Evolutionary conservation across 1,284 basidiomycete species (phyloP), one percentile per base, ranked within the genome.

Genomic region (Sparassis latifolia): DNA sequence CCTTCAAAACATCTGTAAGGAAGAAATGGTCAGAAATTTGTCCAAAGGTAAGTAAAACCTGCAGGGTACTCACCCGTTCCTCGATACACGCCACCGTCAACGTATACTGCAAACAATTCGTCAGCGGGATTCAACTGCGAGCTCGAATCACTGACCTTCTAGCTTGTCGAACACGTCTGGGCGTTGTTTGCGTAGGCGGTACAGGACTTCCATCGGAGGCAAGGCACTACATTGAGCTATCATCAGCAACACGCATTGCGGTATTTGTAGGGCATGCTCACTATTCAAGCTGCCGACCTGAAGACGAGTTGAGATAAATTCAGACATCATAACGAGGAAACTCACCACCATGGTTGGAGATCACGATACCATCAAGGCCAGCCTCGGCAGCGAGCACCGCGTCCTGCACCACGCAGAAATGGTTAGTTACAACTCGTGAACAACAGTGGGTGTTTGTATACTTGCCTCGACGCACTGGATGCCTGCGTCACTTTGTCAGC

Each of bases 281-380:
- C 86, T 80, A 89, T 55, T 89, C 86, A 45, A 95, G 71, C 69
- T 96, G 92, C 39, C 93, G 82, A 44, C 84, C 84, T 86, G 52
- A 12, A 38, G 33, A 35, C n/a, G 5, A 53, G 47, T 20, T 20
- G 20, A 20, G 20, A 20, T 20, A 20, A 20, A 20, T 20, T 20
- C 20, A 20, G 20, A 7, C 44, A 20, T 27, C 20, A 58, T 27
- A 51, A 6, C 12, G 38, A 27, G 52, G 3, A 64, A 54, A 61
- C 80, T 58, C 63, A 82, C 93, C 92, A 53, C 92, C 92, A 61
- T 96, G 93, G 61, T 97, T 97, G 3, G 89, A 91, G n/a, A 93
- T 68, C 30, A 97, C 76, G 49, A 97, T 88, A 4, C 92, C 94
- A 53, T 91, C 85, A 28, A 88, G 81, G 3, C 93, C 92, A 7